These are phyloP conservation scores for Sporothrix pallida DNA, from an alignment of 2,329 filamentous ascomycete genomes.

Conservation along the genomic window DNA sequence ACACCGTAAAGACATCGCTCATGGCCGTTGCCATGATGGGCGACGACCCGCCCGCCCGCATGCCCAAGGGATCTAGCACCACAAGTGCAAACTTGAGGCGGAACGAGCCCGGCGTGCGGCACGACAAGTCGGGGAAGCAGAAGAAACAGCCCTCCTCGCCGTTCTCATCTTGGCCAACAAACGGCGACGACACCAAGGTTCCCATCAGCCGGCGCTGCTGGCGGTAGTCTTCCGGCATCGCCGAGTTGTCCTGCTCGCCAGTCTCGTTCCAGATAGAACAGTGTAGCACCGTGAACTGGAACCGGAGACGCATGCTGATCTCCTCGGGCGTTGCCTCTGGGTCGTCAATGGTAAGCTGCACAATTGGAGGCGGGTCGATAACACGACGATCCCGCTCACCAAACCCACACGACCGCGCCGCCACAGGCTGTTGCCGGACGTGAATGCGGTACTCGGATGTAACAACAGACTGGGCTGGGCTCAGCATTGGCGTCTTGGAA, in stretches of 20 bases:
- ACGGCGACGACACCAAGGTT: conserved; percentile 76
- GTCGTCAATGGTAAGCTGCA: conserved; percentile 72
- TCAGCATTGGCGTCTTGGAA: conserved; percentile 35
- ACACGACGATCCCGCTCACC: conserved; percentile 81
- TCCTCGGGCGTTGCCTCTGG: conserved; percentile 61
- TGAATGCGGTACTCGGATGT: conserved; percentile 53
- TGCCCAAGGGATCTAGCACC: conserved; percentile 67
- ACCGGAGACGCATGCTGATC: conserved; percentile 56
- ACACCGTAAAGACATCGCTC: conserved; percentile 78
- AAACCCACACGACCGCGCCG: conserved; percentile 81
- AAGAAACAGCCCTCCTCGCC: conserved; percentile 81
- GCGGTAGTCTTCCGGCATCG: conserved; percentile 73
- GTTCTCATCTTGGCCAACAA: conserved; percentile 75
- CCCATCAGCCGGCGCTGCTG: conserved; percentile 81
- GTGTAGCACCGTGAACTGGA: conserved; percentile 73
- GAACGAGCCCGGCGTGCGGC: conserved; percentile 77
- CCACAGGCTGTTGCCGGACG: conserved; percentile 78
- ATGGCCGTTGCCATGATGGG: conserved; percentile 59
- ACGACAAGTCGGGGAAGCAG: conserved; percentile 82
- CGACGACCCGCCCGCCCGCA: conserved; percentile 58
- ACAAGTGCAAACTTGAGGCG: conserved; percentile 76
- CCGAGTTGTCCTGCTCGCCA: conserved; percentile 70
- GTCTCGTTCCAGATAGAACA: conserved; percentile 76
- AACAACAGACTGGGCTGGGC: conserved; percentile 26
- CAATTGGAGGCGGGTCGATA: conserved; percentile 82